Conservation (phyloP, 768 basidiomycete genomes). For the Russula sp. region DNA sequence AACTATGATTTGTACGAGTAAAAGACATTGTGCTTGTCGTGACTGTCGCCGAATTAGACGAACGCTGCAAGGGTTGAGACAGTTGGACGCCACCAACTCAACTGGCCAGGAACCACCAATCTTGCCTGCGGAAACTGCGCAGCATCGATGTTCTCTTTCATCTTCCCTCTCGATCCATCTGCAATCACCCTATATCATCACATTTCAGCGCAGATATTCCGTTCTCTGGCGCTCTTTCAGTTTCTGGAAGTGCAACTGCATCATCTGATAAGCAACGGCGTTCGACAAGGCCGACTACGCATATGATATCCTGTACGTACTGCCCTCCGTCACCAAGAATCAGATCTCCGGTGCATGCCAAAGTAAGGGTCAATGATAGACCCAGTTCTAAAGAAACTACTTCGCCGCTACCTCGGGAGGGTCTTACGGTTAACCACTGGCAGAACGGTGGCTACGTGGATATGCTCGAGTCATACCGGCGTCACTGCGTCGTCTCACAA, state of each 20-base stretch:
- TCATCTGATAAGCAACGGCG: too few species aligned
- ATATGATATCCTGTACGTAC: constrained; percentile 2
- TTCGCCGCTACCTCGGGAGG: not conserved
- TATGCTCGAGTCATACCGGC: not conserved
- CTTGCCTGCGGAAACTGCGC: too few species aligned
- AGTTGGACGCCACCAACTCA: too few species aligned
- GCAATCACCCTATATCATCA: constrained; percentile 3
- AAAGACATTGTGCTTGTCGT: not conserved
- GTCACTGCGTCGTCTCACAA: not conserved
- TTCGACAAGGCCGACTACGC: not conserved
- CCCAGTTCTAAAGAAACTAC: too few species aligned
- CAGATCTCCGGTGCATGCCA: too few species aligned
- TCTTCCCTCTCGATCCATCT: not conserved
- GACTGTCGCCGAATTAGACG: too few species aligned
- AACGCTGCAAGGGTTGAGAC: too few species aligned
- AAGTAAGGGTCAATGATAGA: too few species aligned
- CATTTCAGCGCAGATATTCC: not conserved
- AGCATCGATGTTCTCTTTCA: not conserved
- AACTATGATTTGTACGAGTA: too few species aligned
- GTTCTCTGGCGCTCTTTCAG: constrained; percentile 8
- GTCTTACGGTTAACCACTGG: not conserved
- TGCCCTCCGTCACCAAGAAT: not conserved
- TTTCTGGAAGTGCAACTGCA: not conserved
- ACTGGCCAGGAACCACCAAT: too few species aligned
- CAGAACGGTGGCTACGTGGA: not conserved